Conservation (phyloP, 192 early-diverging fungal species). For the Pilaira anomala region DNA sequence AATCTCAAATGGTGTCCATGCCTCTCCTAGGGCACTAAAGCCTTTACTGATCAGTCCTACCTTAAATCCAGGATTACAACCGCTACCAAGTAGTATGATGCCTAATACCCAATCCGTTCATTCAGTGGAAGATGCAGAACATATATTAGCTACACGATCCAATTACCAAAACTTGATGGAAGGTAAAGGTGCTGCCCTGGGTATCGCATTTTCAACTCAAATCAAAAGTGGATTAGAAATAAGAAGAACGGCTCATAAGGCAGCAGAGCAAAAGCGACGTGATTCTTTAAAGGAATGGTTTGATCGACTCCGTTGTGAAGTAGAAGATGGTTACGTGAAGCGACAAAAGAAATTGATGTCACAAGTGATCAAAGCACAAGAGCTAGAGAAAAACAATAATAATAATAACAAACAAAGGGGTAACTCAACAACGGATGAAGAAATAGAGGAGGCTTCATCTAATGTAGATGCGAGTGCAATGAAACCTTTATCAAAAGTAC, state of each 20-base stretch:
- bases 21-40: constrained; percentile 31
- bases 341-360: constrained; percentile 16
- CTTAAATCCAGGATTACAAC: constrained; percentile 34
- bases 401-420: background rate
- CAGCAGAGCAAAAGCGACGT: constrained; percentile 93
- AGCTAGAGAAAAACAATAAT: constrained; percentile 10
- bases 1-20: background rate
- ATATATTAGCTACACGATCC: constrained; percentile 49
- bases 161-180: constrained; percentile 88
- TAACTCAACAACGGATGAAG: constrained; percentile 1
- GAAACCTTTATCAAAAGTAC: constrained; percentile 35
- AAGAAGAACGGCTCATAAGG: constrained; percentile 88
- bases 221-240: constrained; percentile 76
- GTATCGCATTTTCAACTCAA: constrained; percentile 71
- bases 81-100: background rate
- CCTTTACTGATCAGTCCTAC: constrained; percentile 44
- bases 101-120: constrained; percentile 4
- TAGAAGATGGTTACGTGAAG: constrained; percentile 57
- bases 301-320: constrained; percentile 65
- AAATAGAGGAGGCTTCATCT: background rate
- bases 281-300: constrained; percentile 92
- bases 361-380: constrained; percentile 22
- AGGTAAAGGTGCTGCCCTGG: constrained; percentile 78
- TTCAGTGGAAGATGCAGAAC: constrained; percentile 28
- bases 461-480: background rate